phyloP scores from a whole-genome alignment of 768 basidiomycete genomes.

The Vishniacozyma victoriae region DNA sequence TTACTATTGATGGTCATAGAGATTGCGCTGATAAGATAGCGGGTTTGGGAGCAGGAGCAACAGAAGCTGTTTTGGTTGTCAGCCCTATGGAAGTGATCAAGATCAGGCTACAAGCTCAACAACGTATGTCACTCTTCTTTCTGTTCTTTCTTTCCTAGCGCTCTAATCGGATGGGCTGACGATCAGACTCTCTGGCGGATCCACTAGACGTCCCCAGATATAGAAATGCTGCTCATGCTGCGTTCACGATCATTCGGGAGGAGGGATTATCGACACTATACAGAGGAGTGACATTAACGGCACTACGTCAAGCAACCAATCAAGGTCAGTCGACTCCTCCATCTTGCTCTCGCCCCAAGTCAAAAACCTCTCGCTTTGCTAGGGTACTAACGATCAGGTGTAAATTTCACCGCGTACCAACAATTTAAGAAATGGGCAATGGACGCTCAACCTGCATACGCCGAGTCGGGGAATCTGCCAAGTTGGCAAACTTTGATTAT shows the following conservation, averaged over 20 bases:
- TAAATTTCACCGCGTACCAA: constrained; percentile 97
- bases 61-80: constrained; percentile 89
- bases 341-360: constrained; percentile 10
- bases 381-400: constrained; percentile 57
- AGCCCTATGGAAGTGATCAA: constrained; percentile 99
- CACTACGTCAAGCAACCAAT: constrained; percentile 92
- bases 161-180: background rate
- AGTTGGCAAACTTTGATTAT: constrained; percentile 94
- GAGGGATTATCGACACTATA: constrained; percentile 82
- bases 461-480: constrained; percentile 60
- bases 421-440: constrained; percentile 84
- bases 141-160: background rate
- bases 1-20: background rate
- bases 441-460: constrained; percentile 66
- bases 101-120: constrained; percentile 94
- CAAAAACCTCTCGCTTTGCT: background rate
- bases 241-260: constrained; percentile 87
- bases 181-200: constrained; percentile 78
- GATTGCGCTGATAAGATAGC: constrained; percentile 52
- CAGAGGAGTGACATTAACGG: constrained; percentile 87
- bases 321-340: constrained; percentile 58
- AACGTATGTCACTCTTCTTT: constrained; percentile 49
- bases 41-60: constrained; percentile 89
- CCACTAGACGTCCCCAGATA: constrained; percentile 89
- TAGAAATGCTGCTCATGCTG: constrained; percentile 88